A percentile compares a stretch with the other conserved stretches of the same genome.
phyloP scores from a whole-genome alignment of 169 alveolate genomes.

The Plasmodium vinckei region DNA sequence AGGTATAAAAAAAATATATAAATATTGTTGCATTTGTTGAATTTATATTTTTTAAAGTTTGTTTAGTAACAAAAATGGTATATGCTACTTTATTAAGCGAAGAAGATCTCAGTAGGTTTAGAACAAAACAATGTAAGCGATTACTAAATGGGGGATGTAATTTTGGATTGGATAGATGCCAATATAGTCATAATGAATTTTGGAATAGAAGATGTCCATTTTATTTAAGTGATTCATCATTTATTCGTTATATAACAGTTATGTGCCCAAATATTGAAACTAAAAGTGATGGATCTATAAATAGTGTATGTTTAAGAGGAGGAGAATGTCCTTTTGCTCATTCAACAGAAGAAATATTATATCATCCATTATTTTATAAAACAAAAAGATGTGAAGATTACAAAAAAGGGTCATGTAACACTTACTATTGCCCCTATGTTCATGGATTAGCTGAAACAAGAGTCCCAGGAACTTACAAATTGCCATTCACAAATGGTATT shows the following conservation, averaged over 20 bases:
- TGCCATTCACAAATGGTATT: conserved; percentile 87
- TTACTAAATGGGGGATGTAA: conserved; percentile 83
- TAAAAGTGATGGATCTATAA: conserved; percentile 85
- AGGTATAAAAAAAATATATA: no score
- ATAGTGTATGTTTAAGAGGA: conserved; percentile 89
- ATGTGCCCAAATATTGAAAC: conserved; percentile 87
- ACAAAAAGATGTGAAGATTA: conserved; percentile 88
- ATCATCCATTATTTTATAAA: conserved; percentile 93
- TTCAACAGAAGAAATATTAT: conserved; percentile 91
- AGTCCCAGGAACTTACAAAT: conserved; percentile 79
- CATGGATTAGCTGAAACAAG: conserved; percentile 90
- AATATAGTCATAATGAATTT: conserved; percentile 87
- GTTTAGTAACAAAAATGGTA: conserved; percentile 9
- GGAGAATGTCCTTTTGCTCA: conserved; percentile 93
- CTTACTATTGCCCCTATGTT: conserved; percentile 90
- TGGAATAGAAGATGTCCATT: conserved; percentile 91
- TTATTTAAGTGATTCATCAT: conserved; percentile 83
- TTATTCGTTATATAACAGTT: conserved; percentile 89
- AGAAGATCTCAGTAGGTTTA: conserved; percentile 87
- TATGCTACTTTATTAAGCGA: conserved; percentile 85
- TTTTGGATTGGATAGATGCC: conserved; percentile 87
- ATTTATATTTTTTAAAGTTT: no score
- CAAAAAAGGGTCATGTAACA: conserved; percentile 88
- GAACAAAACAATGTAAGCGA: conserved; percentile 89
- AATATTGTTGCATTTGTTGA: no score